These are phyloP conservation scores for Kondoa malvinella DNA, from an alignment of 768 basidiomycete genomes.

Conservation along the genomic window DNA sequence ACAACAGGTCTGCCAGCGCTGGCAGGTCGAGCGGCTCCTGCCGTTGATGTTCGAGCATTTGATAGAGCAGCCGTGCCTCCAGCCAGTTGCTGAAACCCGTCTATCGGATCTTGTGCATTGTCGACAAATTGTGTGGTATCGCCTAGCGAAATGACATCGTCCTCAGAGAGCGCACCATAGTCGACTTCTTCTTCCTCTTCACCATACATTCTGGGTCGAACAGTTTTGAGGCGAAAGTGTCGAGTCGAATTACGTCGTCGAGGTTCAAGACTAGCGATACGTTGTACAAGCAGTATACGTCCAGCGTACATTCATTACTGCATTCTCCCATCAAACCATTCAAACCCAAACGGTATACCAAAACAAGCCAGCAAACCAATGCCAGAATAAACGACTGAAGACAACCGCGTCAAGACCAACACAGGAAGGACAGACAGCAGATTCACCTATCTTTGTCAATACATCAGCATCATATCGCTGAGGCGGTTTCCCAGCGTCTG, in stretches of 20 bases:
- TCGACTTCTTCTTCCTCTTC: not conserved
- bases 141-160: not conserved
- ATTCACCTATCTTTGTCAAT: conserved; percentile 21
- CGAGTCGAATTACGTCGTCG: no score
- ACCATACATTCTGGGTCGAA: not conserved
- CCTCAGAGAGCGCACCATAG: not conserved
- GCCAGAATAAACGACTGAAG: conserved; percentile 1
- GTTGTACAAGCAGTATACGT: no score
- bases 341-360: not conserved
- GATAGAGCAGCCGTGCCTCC: no score
- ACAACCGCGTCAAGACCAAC: not conserved
- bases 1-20: no score
- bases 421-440: not conserved
- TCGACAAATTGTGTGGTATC: not conserved
- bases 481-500: conserved; percentile 26
- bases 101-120: not conserved
- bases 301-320: not conserved
- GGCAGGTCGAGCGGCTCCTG: no score
- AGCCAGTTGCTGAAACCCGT: no score
- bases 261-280: no score
- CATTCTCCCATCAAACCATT: not conserved
- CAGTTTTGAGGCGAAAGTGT: not conserved
- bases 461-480: conserved; percentile 65
- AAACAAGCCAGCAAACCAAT: not conserved
- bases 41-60: no score